A percentile compares a stretch with the other conserved stretches of the same genome.
phyloP scores from a whole-genome alignment of 202 grass and related monocot genomes.

The Carex sylvatica region DNA sequence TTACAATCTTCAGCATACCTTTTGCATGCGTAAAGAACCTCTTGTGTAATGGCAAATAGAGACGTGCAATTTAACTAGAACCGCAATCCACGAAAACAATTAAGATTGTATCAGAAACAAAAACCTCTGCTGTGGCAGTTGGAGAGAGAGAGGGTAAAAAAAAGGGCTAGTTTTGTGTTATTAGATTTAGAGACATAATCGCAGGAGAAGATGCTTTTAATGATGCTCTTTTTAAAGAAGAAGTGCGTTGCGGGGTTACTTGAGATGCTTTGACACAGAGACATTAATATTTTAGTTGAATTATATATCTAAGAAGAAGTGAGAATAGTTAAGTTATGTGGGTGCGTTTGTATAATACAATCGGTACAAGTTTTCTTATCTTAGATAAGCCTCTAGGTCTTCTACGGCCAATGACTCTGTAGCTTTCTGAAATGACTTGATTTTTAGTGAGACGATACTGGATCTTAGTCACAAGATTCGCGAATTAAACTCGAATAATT shows the following conservation, averaged over 20 bases:
- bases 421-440: neutral
- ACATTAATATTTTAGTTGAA: constrained; percentile 1
- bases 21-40: neutral
- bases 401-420: neutral
- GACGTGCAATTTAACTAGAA: neutral
- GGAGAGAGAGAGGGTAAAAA: neutral
- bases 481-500: too few relatives aligned
- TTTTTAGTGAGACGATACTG: neutral
- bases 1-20: constrained; percentile 10
- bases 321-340: neutral
- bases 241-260: constrained; percentile 10
- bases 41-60: neutral
- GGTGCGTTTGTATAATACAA: too few relatives aligned
- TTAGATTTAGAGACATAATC: neutral
- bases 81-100: neutral
- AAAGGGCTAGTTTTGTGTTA: neutral
- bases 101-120: neutral
- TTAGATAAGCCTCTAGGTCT: neutral
- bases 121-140: neutral
- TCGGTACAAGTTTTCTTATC: too few relatives aligned
- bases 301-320: neutral
- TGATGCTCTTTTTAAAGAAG: neutral
- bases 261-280: neutral
- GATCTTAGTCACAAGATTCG: too few relatives aligned
- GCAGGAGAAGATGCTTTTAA: constrained; percentile 2